Base-by-base conservation (phyloP, 768 basidiomycete species). In the Rubroboletus satanas region DNA sequence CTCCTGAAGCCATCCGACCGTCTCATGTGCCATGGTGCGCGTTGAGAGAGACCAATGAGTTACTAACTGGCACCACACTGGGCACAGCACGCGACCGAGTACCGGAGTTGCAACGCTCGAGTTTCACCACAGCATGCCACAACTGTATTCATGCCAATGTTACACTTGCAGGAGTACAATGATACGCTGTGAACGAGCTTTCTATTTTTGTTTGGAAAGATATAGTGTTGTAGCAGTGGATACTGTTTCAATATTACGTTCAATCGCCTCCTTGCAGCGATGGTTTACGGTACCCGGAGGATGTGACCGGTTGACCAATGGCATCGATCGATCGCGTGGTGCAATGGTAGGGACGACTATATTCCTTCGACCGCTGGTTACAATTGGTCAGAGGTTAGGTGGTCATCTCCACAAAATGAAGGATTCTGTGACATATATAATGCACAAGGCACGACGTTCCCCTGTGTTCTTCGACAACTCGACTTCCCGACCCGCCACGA, bases 401-500 rank as follows among this genome's bases (percentile, higher is more conserved):
- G 35, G 69, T 57, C 66, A 65, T 65, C 36, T 68, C 68, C 49
- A 71, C 38, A 21, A 53, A 64, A 45, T 66, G 58, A 37, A 62
- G 57, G 26, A 71, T 64, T 29, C 52, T 66, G 51, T 41, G 67
- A 17, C 60, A 59, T 36, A 72, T n/a, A 49, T 71, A 72, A 49
- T 59, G 62, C 51, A 64, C 59, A 3, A 71, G 62, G 43, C 41
- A 33, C 2, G 63, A 51, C 12, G 58, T 46, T 31, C 61, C 61
- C n/a, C 50, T 57, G 23, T 21, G 45, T 15, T 47, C 57, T 37
- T 56, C 59, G 11, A 8, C 17, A 5, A 12, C 41, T 23, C 48
- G 58, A 43, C 32, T 33, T 44, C 38, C 56, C 7, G 52, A 46
- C 33, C 51, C 44, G 10, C 51, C 45, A 7, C 54, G 51, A 11